Base-by-base conservation (phyloP, 1,139 yeast genomes). In the Chernovozyma aurita region DNA sequence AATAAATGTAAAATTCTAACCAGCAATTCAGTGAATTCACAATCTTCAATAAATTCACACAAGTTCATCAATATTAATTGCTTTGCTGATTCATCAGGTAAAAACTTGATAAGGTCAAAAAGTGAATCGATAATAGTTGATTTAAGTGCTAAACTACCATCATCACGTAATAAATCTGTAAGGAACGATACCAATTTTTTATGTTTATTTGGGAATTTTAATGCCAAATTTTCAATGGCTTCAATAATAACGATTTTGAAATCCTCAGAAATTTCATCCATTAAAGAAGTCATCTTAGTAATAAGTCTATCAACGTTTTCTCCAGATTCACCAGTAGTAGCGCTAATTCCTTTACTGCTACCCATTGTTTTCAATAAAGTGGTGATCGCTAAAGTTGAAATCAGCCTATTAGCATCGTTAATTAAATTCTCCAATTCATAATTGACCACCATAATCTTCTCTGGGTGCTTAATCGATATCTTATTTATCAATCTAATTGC, bases 321-420 rank as follows among this genome's bases (percentile, higher is more conserved):
- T 33, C 72, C 63, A 37, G 68, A 67, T 15, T 42, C 33, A 6
- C 8, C 6, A 20, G 8, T 9, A 20, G 22, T 7, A 20, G 8
- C 9, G 9, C 6, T 6, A 9, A 20, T 20, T 16, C 57, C 61
- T 26, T 55, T 42, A 35, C 53, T 61, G n/a, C 44, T 40, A 42
- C 92, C 92, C 61, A 97, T 95, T 5, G 98, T 92, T 65, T 90
- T 92, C 59, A 92, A 78, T 54, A 92, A 72, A 3, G 97, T 92
- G 31, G 98, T 92, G 57, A 92, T 92, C 22, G 98, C 97, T 61
- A 88, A 90, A n/a, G 98, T 92, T n/a, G 97, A 92, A 49, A 92
- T 80, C 28, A 95, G 83, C 61, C 96, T 79, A 62, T 86, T 88
- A 28, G 88, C 58, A 60, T 92, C 97, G 57, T 84, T 83, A 50